Conservation (phyloP, 805 yeast genomes). For the Wickerhamomyces subpelliculosus region DNA sequence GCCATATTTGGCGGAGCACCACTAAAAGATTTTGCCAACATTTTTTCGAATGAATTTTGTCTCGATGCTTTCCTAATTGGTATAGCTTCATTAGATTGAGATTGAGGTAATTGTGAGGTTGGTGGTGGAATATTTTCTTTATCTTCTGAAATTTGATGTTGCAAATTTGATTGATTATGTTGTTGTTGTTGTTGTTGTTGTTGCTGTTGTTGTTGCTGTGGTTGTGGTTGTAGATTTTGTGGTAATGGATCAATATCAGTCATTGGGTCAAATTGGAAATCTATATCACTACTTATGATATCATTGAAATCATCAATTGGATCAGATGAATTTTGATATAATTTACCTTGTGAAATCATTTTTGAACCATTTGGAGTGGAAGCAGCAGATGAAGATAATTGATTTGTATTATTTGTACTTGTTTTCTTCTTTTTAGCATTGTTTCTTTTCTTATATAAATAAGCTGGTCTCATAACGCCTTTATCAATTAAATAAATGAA, state of each 20-base stretch:
- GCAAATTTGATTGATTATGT: background rate
- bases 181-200: slow-evolving; percentile 2
- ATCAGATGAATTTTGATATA: slow-evolving; percentile 17
- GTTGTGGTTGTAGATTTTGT: slow-evolving; percentile 3
- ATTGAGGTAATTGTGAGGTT: no score
- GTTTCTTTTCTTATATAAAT: slow-evolving; percentile 7
- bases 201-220: no score
- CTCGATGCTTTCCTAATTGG: slow-evolving; percentile 4
- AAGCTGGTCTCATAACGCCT: slow-evolving; percentile 21
- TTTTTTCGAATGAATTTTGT: slow-evolving; percentile 33
- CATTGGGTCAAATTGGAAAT: slow-evolving; percentile 22
- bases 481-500: slow-evolving; percentile 16
- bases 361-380: slow-evolving; percentile 4
- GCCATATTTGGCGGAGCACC: slow-evolving; percentile 14
- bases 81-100: no score
- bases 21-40: slow-evolving; percentile 31
- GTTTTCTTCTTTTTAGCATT: slow-evolving; percentile 1
- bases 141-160: slow-evolving; percentile 8
- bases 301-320: slow-evolving; percentile 33
- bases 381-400: slow-evolving; percentile 10
- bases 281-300: slow-evolving; percentile 22
- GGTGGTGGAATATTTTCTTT: slow-evolving; percentile 39
- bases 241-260: slow-evolving; percentile 25
- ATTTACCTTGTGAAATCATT: background rate
- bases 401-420: slow-evolving; percentile 11